Evolutionary conservation across 2,329 filamentous ascomycete genomes (phyloP).

Genomic region (Aphanocladium album): DNA sequence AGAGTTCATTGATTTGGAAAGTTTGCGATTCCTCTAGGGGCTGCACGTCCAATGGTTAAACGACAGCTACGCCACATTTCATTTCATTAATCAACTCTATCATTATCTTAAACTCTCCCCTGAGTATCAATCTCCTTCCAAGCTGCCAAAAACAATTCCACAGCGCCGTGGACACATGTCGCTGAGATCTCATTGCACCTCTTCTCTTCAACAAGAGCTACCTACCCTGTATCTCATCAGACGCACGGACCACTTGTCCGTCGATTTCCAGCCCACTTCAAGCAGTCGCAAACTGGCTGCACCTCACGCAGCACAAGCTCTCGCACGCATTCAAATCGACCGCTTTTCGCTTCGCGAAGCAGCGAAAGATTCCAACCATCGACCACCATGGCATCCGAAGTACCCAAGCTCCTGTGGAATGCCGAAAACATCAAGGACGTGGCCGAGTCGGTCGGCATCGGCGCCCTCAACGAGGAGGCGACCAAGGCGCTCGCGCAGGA

Average conservation of each 20-base stretch:
- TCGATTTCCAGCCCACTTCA: not conserved
- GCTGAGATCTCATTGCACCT: too few species aligned
- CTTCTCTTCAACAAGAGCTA: not conserved
- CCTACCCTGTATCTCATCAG: not conserved
- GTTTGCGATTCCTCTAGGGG: too few species aligned
- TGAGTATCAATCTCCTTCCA: too few species aligned
- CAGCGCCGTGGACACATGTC: too few species aligned
- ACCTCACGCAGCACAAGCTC: not conserved
- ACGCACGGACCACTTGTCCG: not conserved
- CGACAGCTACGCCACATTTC: too few species aligned
- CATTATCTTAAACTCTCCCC: too few species aligned
- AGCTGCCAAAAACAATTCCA: too few species aligned
- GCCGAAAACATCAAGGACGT: conserved; percentile 93
- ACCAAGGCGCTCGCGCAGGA: conserved; percentile 85
- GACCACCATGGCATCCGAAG: conserved; percentile 32
- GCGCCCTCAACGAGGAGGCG: conserved; percentile 75
- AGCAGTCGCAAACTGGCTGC: not conserved
- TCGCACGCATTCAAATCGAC: not conserved
- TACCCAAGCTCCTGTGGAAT: conserved; percentile 75
- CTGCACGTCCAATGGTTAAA: too few species aligned
- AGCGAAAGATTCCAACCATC: not conserved
- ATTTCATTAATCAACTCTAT: too few species aligned
- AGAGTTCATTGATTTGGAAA: too few species aligned
- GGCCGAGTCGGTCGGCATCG: conserved; percentile 90
- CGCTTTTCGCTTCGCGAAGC: not conserved